Conservation (phyloP, 1,284 basidiomycete species). For the Ustilago vetiveriae region DNA sequence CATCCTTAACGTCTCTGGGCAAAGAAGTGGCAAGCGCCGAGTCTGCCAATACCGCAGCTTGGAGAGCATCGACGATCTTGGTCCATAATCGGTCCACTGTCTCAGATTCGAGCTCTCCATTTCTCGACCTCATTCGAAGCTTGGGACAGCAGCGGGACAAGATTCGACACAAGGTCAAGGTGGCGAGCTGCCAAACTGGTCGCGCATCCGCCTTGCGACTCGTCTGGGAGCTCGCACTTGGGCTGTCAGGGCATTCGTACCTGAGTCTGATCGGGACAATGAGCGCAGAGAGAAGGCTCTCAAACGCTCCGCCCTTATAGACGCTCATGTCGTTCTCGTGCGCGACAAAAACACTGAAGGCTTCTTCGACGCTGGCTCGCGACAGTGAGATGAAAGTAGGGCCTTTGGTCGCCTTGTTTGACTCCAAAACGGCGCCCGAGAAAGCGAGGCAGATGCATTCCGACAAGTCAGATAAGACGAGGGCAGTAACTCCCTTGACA, state of each 20-base stretch:
- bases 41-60: constrained; percentile 83
- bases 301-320: constrained; percentile 83
- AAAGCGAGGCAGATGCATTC: constrained; percentile 87
- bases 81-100: constrained; percentile 82
- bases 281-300: constrained; percentile 75
- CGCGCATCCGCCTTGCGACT: constrained; percentile 22
- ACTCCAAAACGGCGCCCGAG: constrained; percentile 27
- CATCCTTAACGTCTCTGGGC: constrained; percentile 72
- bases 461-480: constrained; percentile 82
- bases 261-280: constrained; percentile 87
- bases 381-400: constrained; percentile 86
- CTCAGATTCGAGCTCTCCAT: constrained; percentile 71
- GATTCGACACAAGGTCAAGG: constrained; percentile 44
- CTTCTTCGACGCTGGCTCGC: constrained; percentile 84
- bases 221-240: constrained; percentile 68
- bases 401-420: constrained; percentile 67
- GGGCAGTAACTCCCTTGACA: constrained; percentile 74
- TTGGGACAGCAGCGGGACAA: constrained; percentile 27
- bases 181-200: constrained; percentile 53
- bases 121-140: constrained; percentile 12
- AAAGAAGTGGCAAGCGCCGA: constrained; percentile 74
- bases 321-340: constrained; percentile 72
- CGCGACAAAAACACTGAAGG: constrained; percentile 73
- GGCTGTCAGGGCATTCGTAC: constrained; percentile 82
- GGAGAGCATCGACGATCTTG: constrained; percentile 83